Conservation (phyloP, 495 filamentous ascomycete species). For the Lineolata rhizophorae region DNA sequence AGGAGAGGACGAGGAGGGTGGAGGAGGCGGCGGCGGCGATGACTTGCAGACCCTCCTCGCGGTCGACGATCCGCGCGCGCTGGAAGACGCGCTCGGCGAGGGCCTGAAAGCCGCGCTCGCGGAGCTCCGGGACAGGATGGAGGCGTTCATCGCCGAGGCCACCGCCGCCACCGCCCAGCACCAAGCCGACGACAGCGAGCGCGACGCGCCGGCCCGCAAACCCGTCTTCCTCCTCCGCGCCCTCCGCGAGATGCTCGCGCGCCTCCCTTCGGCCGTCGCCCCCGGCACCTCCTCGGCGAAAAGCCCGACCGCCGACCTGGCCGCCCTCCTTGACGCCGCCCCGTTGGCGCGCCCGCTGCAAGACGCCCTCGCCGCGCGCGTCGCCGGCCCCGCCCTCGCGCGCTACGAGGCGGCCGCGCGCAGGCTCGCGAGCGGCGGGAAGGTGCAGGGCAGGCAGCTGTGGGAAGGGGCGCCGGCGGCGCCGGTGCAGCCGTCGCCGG, state of each 20-base stretch:
- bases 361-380: conserved; percentile 3
- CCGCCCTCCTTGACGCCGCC: too few species aligned
- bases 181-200: too few species aligned
- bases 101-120: conserved; percentile 35
- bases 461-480: conserved; percentile 62
- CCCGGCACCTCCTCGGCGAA: too few species aligned
- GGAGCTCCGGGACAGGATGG: conserved; percentile 33
- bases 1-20: conserved; percentile 10
- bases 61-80: conserved; percentile 43
- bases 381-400: conserved; percentile 1
- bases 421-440: background rate
- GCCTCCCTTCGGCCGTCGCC: conserved; percentile 27
- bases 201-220: too few species aligned
- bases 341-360: conserved; percentile 10
- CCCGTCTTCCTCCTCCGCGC: conserved; percentile 53
- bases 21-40: too few species aligned
- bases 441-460: conserved; percentile 19
- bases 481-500: conserved; percentile 63
- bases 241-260: conserved; percentile 48
- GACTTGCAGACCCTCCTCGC: conserved; percentile 39
- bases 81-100: conserved; percentile 36
- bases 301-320: conserved; percentile 15
- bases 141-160: conserved; percentile 19
- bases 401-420: conserved; percentile 2
- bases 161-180: background rate